Percentiles rank a stretch among this genome's conserved stretches.
These are phyloP conservation scores for Furcasterigmium sp. DNA, from an alignment of 2,329 filamentous ascomycete species.

Conservation along the genomic window DNA sequence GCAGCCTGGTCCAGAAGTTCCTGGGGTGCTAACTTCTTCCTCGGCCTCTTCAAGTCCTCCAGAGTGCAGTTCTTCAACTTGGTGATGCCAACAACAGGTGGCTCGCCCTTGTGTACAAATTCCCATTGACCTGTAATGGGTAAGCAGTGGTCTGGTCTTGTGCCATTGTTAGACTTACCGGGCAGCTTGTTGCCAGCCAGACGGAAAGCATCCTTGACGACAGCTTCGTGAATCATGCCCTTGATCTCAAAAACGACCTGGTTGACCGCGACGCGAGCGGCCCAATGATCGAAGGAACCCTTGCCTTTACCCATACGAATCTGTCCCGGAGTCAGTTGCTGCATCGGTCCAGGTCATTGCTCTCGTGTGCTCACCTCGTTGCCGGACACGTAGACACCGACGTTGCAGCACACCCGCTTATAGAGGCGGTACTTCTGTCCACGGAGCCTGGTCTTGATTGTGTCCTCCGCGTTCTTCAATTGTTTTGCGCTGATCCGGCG, in stretches of 20 bases:
- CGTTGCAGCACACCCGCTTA: conserved; percentile 84
- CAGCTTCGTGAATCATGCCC: conserved; percentile 88
- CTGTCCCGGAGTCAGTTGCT: conserved; percentile 26
- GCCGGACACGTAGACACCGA: conserved; percentile 91
- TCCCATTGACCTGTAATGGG: conserved; percentile 63
- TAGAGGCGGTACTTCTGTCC: conserved; percentile 91
- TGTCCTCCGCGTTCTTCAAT: conserved; percentile 87
- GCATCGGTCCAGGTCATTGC: no score
- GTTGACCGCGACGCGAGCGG: conserved; percentile 81
- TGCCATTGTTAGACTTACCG: conserved; percentile 46
- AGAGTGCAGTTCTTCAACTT: conserved; percentile 82
- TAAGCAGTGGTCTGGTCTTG: conserved; percentile 13
- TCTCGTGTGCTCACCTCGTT: conserved; percentile 67
- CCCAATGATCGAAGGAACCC: conserved; percentile 96
- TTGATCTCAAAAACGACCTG: conserved; percentile 90
- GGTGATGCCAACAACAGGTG: conserved; percentile 85
- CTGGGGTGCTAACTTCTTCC: conserved; percentile 55
- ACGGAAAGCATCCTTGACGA: conserved; percentile 88
- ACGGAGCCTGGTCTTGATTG: conserved; percentile 81
- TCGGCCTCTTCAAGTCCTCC: conserved; percentile 76
- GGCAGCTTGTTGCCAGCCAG: conserved; percentile 93
- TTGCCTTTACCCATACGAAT: conserved; percentile 99
- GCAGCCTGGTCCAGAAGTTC: conserved; percentile 27
- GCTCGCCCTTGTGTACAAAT: conserved; percentile 88
- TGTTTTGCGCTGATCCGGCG: conserved; percentile 82